A percentile compares a stretch with the other conserved stretches of the same genome.
Conservation (phyloP, 345 rosid species). For the Boechera divaricarpa region DNA sequence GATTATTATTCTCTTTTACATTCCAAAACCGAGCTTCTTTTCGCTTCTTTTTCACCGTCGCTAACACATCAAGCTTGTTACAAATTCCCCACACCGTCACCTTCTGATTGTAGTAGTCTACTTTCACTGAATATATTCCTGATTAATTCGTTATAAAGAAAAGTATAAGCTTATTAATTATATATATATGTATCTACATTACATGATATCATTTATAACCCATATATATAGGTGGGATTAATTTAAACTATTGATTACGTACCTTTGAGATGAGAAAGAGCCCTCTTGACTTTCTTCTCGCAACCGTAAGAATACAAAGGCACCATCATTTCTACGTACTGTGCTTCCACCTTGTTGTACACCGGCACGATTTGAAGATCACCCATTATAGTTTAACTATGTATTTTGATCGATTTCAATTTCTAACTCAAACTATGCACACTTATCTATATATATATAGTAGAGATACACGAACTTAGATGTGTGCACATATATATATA, state of each 20-base stretch:
- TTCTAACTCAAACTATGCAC: conserved; percentile 29
- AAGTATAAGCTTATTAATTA: neutral
- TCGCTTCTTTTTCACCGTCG: conserved; percentile 68
- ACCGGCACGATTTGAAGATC: conserved; percentile 74
- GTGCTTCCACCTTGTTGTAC: conserved; percentile 77
- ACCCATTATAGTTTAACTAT: conserved; percentile 49
- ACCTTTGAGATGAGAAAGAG: conserved; percentile 86
- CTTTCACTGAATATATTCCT: conserved; percentile 84
- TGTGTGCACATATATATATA: neutral
- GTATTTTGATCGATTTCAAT: neutral
- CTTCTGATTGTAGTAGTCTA: conserved; percentile 72
- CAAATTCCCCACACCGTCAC: conserved; percentile 94
- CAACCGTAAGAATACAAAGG: conserved; percentile 91
- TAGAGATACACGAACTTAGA: neutral
- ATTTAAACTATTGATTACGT: conserved; percentile 10
- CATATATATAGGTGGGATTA: neutral
- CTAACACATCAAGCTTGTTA: conserved; percentile 71
- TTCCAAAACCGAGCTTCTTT: conserved; percentile 85
- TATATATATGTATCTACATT: neutral
- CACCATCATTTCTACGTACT: conserved; percentile 91
- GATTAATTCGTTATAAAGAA: conserved; percentile 15
- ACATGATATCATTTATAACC: neutral
- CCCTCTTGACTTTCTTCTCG: conserved; percentile 73
- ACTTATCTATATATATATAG: neutral
- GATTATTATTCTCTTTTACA: conserved; percentile 46